A percentile compares a stretch with the other conserved stretches of the same genome.
These are phyloP conservation scores for Mortierella sp. DNA, from an alignment of 371 early-diverging fungal genomes.

Conservation along the genomic window DNA sequence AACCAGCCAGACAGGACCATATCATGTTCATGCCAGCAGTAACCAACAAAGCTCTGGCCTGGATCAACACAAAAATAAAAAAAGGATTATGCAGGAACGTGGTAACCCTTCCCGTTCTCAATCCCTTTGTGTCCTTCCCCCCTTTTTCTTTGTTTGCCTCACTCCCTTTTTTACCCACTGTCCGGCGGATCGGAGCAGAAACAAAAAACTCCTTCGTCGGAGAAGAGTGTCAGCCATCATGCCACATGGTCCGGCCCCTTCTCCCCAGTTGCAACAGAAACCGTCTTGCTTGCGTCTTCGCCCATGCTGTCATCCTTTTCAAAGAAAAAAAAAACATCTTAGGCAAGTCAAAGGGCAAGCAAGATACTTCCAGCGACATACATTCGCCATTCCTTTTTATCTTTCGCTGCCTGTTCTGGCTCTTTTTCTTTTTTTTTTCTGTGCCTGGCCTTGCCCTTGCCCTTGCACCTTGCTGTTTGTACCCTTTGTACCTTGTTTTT, in stretches of 20 bases:
- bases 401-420: neutral
- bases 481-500: neutral
- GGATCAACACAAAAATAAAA: neutral
- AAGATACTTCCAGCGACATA: neutral
- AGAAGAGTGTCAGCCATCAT: neutral
- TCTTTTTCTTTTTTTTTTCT: neutral
- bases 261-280: neutral
- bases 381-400: neutral
- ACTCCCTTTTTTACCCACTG: neutral
- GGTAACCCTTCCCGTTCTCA: neutral
- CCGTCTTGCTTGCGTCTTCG: neutral
- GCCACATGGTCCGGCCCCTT: neutral
- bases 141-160: neutral
- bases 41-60: neutral
- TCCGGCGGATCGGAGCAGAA: neutral
- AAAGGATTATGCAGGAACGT: slow-evolving; percentile 8
- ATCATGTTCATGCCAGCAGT: neutral
- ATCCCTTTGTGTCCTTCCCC: neutral
- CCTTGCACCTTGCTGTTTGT: neutral
- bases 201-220: neutral
- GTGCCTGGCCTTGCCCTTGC: slow-evolving; percentile 1
- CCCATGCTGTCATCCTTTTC: neutral
- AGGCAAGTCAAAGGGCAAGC: neutral
- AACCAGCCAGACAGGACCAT: neutral
- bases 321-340: neutral